These are phyloP conservation scores for Blastobotrys illinoisensis DNA, from an alignment of 1,139 yeast species.

Conservation along the genomic window DNA sequence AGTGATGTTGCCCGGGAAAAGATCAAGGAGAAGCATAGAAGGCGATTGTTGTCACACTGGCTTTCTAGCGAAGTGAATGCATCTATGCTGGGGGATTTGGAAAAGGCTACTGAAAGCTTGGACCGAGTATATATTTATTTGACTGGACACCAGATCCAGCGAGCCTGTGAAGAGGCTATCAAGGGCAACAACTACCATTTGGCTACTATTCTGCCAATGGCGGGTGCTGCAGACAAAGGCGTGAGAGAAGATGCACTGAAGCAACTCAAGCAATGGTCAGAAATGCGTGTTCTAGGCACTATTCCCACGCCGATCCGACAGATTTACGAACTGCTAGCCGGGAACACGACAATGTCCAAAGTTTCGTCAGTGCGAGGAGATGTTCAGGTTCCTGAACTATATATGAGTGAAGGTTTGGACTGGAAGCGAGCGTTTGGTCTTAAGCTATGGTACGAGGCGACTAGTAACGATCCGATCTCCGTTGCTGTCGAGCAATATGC, in stretches of 20 bases:
- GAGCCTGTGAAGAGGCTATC: constrained; percentile 60
- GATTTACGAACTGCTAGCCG: constrained; percentile 62
- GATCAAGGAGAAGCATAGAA: constrained; percentile 40
- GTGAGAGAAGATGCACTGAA: constrained; percentile 50
- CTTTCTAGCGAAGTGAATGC: constrained; percentile 44
- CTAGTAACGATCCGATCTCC: constrained; percentile 35
- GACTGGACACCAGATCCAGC: constrained; percentile 51
- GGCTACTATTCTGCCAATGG: constrained; percentile 60
- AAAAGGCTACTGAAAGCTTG: constrained; percentile 28
- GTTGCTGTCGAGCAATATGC: constrained; percentile 34
- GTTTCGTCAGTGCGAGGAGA: constrained; percentile 31
- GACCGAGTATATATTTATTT: constrained; percentile 50
- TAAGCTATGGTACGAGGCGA: constrained; percentile 55
- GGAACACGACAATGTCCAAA: constrained; percentile 34
- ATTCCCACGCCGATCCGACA: constrained; percentile 53
- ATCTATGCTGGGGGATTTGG: constrained; percentile 34
- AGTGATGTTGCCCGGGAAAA: constrained; percentile 29
- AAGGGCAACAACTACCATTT: constrained; percentile 59
- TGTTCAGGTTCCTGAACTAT: constrained; percentile 27
- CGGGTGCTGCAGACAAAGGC: constrained; percentile 55
- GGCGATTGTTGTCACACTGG: constrained; percentile 53
- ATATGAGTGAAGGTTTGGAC: constrained; percentile 45
- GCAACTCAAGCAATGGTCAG: constrained; percentile 65
- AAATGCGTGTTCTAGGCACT: constrained; percentile 35
- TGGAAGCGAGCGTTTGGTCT: constrained; percentile 65